Percentiles rank a stretch among this genome's conserved stretches.
Evolutionary conservation across 352 stramenopile species (phyloP).

Genomic region (Peronospora belbahrii): DNA sequence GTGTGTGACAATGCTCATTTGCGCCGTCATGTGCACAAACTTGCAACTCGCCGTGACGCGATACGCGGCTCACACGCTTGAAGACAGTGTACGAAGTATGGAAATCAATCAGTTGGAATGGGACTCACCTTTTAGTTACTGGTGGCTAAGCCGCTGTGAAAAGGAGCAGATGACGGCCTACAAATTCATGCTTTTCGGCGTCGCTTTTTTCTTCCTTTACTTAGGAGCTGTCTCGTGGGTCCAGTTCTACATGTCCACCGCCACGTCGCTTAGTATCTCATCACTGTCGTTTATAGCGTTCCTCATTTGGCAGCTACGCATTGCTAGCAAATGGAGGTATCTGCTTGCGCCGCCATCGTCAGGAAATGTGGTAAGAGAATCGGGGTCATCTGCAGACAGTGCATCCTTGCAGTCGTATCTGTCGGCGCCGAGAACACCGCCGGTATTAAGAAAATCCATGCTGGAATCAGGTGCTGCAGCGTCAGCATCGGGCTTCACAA

Average conservation of each 20-base stretch:
- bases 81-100: conserved; percentile 42
- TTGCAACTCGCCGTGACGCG: conserved; percentile 61
- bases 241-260: conserved; percentile 50
- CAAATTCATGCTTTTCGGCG: conserved; percentile 60
- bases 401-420: conserved; percentile 11
- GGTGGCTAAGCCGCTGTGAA: conserved; percentile 64
- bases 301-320: conserved; percentile 57
- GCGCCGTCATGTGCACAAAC: conserved; percentile 59
- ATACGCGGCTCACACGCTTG: conserved; percentile 46
- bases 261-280: conserved; percentile 36
- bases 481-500: conserved; percentile 7
- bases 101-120: conserved; percentile 39
- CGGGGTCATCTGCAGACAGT: conserved; percentile 4
- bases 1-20: conserved; percentile 45
- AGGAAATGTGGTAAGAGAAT: conserved; percentile 2
- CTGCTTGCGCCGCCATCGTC: conserved; percentile 41
- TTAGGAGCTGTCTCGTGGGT: conserved; percentile 55
- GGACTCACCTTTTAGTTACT: conserved; percentile 50
- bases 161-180: conserved; percentile 62
- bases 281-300: conserved; percentile 40
- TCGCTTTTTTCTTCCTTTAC: conserved; percentile 70
- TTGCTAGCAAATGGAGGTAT: conserved; percentile 72
- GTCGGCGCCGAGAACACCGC: conserved; percentile 12
- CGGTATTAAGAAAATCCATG: conserved; percentile 21
- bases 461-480: not conserved